These are phyloP conservation scores for Vigna angularis DNA, from an alignment of 306 rosid genomes.

Conservation along the genomic window DNA sequence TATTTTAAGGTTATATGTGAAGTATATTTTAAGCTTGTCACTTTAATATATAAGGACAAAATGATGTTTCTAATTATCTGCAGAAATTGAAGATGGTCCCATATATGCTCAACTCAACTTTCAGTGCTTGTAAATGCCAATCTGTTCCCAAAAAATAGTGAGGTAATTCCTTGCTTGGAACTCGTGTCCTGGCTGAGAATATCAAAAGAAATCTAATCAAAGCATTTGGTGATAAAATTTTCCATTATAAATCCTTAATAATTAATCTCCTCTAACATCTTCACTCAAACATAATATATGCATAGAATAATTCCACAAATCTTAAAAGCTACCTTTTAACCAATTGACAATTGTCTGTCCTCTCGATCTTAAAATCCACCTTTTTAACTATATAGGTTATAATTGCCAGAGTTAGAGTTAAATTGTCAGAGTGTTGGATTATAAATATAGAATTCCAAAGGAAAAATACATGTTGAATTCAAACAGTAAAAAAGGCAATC, in stretches of 20 bases:
- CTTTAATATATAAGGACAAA: slow-evolving; percentile 26
- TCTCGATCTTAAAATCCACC: not conserved
- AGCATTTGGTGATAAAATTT: slow-evolving; percentile 33
- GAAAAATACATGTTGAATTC: too few species aligned
- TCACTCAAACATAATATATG: not conserved
- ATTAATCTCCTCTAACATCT: slow-evolving; percentile 13
- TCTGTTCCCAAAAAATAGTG: slow-evolving; percentile 55
- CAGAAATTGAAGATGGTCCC: slow-evolving; percentile 66
- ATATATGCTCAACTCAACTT: slow-evolving; percentile 61
- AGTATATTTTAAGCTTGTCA: slow-evolving; percentile 9
- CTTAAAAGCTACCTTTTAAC: slow-evolving; percentile 8
- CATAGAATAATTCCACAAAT: slow-evolving; percentile 13
- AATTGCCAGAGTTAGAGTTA: too few species aligned
- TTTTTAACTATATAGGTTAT: too few species aligned
- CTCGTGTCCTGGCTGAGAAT: not conserved
- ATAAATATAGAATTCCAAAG: too few species aligned
- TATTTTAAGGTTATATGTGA: slow-evolving; percentile 9
- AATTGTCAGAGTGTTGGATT: too few species aligned
- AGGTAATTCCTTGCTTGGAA: slow-evolving; percentile 50
- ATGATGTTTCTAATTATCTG: slow-evolving; percentile 31
- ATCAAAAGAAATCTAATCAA: not conserved
- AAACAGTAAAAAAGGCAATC: too few species aligned
- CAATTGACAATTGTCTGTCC: not conserved
- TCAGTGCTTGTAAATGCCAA: slow-evolving; percentile 60
- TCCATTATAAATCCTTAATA: not conserved